Percentiles rank a stretch among this genome's conserved stretches.
phyloP scores from a whole-genome alignment of 441 rosid species.

The Croton laevigatus region DNA sequence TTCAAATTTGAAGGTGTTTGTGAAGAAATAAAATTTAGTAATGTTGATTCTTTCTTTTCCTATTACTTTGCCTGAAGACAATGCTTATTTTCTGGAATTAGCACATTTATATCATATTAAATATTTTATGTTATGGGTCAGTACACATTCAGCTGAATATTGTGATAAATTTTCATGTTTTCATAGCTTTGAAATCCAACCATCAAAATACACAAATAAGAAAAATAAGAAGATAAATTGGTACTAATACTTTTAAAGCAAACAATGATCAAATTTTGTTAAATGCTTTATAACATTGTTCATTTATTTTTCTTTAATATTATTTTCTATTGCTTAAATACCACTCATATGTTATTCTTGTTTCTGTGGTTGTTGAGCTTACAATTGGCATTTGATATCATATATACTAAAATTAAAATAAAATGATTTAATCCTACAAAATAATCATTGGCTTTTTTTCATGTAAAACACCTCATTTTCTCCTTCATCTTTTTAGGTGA shows the following conservation, averaged over 20 bases:
- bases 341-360: neutral
- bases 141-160: neutral
- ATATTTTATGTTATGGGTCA: neutral
- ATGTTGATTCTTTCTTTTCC: neutral
- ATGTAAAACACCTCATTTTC: neutral
- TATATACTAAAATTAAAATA: neutral
- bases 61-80: neutral
- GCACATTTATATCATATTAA: neutral
- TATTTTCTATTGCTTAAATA: neutral
- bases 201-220: neutral
- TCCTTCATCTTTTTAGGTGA: conserved; percentile 46
- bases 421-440: too few species aligned
- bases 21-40: neutral
- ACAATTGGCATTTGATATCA: neutral
- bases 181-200: conserved; percentile 5
- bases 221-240: neutral
- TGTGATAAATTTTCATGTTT: neutral
- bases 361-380: neutral
- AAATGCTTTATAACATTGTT: neutral
- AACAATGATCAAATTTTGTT: neutral
- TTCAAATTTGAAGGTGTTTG: neutral
- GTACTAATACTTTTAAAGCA: neutral
- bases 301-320: neutral
- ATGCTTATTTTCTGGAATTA: neutral
- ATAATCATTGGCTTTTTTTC: conserved; percentile 15